phyloP scores from a whole-genome alignment of 2,329 filamentous ascomycete genomes.

The Fusarium begoniae region DNA sequence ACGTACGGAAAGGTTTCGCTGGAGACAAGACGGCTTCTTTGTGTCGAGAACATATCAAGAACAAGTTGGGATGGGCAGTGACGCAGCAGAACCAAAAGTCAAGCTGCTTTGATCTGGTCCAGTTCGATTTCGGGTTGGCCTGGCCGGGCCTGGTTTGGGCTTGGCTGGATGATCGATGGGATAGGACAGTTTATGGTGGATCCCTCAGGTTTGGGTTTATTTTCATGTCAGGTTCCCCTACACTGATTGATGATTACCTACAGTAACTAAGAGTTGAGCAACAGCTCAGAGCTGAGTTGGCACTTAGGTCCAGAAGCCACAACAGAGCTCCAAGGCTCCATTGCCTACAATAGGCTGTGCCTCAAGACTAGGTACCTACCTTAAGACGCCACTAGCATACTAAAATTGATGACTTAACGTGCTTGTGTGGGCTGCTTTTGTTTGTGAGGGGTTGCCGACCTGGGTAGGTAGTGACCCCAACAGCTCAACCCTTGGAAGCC shows the following conservation, averaged over 20 bases:
- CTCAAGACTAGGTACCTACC: background rate
- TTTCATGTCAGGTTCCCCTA: slow-evolving; percentile 14
- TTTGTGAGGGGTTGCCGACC: background rate
- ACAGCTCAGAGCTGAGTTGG: slow-evolving; percentile 9
- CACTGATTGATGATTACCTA: background rate
- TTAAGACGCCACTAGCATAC: slow-evolving; percentile 3
- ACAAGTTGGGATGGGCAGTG: slow-evolving; percentile 29
- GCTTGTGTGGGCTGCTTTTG: background rate
- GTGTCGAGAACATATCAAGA: slow-evolving; percentile 21
- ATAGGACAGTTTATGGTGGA: slow-evolving; percentile 38
- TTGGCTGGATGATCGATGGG: slow-evolving; percentile 12
- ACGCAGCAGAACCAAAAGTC: slow-evolving; percentile 37
- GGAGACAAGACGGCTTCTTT: slow-evolving; percentile 4
- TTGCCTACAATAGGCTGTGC: background rate
- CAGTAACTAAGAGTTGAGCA: background rate
- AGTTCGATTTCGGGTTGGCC: slow-evolving; percentile 33
- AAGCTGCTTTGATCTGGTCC: slow-evolving; percentile 36
- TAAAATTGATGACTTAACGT: slow-evolving; percentile 25
- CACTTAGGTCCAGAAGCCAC: background rate
- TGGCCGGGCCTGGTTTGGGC: slow-evolving; percentile 16
- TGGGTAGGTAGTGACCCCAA: background rate
- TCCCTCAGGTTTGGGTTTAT: slow-evolving; percentile 16
- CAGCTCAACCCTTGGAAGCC: background rate
- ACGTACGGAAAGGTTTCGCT: slow-evolving; percentile 1
- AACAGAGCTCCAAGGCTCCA: slow-evolving; percentile 7